A percentile compares a stretch with the other conserved stretches of the same genome.
These are phyloP conservation scores for Polysphondylium violaceum DNA, from an alignment of 78 protist species.

Conservation along the genomic window DNA sequence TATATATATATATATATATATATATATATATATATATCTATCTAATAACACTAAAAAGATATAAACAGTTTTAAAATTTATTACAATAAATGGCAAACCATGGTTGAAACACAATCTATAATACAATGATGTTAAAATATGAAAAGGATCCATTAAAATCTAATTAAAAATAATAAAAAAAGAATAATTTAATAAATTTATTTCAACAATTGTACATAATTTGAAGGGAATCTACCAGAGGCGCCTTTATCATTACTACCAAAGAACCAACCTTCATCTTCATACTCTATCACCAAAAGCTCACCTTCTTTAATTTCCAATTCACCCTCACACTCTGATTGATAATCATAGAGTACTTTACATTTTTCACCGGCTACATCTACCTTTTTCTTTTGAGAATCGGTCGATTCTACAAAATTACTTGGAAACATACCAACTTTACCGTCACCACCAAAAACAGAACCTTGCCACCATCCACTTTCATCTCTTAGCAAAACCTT, in stretches of 20 bases:
- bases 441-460: conserved; percentile 41
- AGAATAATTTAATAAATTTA: no score
- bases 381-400: conserved; percentile 6
- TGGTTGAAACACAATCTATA: no score
- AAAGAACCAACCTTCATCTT: conserved; percentile 84
- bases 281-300: conserved; percentile 62
- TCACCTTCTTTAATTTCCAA: conserved; percentile 78
- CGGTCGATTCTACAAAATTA: conserved; percentile 35
- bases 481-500: conserved; percentile 76
- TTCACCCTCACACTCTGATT: conserved; percentile 71
- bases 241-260: conserved; percentile 46
- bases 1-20: no score
- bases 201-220: conserved; percentile 36
- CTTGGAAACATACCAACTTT: conserved; percentile 77
- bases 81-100: no score
- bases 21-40: no score
- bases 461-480: conserved; percentile 86
- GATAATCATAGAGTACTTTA: conserved; percentile 73
- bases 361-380: conserved; percentile 56
- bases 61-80: no score
- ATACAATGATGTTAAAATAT: no score
- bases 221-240: conserved; percentile 60
- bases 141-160: no score
- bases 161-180: no score
- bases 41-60: no score